Percentiles rank a stretch among this genome's conserved stretches.
Conservation (phyloP, 495 filamentous ascomycete species). For the Penicillium maclennaniae region DNA sequence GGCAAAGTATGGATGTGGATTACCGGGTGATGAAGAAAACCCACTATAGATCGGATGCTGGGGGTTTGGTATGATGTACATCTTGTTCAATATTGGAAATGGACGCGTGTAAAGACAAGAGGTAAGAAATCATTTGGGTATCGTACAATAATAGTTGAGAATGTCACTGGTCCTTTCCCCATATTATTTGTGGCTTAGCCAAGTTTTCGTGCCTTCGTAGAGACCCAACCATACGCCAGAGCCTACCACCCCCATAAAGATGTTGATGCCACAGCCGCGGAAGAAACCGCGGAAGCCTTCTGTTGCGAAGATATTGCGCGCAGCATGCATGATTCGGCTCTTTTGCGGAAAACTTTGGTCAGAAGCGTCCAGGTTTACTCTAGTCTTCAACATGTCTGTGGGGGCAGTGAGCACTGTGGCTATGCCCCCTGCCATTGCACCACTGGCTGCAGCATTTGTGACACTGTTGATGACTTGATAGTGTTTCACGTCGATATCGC, state of each 20-base stretch:
- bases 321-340: background rate
- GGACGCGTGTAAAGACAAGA: background rate
- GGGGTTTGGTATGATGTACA: background rate
- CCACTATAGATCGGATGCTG: background rate
- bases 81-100: background rate
- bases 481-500: background rate
- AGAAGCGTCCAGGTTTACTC: background rate
- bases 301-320: background rate
- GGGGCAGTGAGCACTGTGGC: background rate
- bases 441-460: background rate
- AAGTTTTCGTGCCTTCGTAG: background rate
- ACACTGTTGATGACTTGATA: background rate
- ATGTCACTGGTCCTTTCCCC: too few relatives aligned
- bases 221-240: background rate
- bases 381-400: background rate
- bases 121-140: background rate
- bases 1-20: conserved; percentile 7
- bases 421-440: background rate
- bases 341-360: background rate
- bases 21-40: background rate
- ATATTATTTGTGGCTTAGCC: background rate
- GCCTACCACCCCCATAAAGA: background rate
- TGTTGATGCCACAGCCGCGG: background rate
- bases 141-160: background rate
- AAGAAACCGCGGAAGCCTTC: background rate